Conservation (phyloP, 2,329 filamentous ascomycete species). For the Cytospora piceae region DNA sequence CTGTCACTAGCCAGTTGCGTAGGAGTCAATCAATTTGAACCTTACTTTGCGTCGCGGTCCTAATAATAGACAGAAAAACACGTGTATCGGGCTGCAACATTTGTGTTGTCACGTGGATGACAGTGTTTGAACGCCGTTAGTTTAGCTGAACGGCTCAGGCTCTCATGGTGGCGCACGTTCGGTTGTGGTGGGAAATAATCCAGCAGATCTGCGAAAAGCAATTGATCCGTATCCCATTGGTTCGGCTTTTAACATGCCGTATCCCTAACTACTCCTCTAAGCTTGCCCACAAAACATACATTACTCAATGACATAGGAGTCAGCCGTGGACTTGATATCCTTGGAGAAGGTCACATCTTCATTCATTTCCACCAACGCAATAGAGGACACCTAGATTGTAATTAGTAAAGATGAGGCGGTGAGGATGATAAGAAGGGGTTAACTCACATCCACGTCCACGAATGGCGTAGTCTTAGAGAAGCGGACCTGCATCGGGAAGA, state of each 20-base stretch:
- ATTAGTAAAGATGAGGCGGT: slow-evolving; percentile 12
- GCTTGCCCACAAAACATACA: slow-evolving; percentile 28
- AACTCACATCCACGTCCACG: slow-evolving; percentile 89
- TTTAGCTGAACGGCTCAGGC: background rate
- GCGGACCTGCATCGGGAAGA: slow-evolving; percentile 94
- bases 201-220: slow-evolving; percentile 3
- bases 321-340: slow-evolving; percentile 76
- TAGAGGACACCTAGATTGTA: slow-evolving; percentile 60
- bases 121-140: background rate
- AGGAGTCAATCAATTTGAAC: too few species aligned
- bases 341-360: slow-evolving; percentile 83
- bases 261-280: slow-evolving; percentile 24
- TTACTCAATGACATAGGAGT: slow-evolving; percentile 78
- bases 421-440: background rate
- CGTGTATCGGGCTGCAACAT: background rate
- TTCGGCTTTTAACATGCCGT: slow-evolving; percentile 23
- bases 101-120: background rate
- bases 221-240: slow-evolving; percentile 13
- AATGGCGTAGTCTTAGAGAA: slow-evolving; percentile 88
- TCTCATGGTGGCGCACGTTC: background rate
- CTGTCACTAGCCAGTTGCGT: too few species aligned
- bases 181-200: background rate
- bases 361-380: slow-evolving; percentile 73
- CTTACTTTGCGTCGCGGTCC: too few species aligned
- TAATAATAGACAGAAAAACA: background rate